These are phyloP conservation scores for Cutaneotrichosporon cutaneum DNA, from an alignment of 1,284 basidiomycete genomes.

Conservation along the genomic window DNA sequence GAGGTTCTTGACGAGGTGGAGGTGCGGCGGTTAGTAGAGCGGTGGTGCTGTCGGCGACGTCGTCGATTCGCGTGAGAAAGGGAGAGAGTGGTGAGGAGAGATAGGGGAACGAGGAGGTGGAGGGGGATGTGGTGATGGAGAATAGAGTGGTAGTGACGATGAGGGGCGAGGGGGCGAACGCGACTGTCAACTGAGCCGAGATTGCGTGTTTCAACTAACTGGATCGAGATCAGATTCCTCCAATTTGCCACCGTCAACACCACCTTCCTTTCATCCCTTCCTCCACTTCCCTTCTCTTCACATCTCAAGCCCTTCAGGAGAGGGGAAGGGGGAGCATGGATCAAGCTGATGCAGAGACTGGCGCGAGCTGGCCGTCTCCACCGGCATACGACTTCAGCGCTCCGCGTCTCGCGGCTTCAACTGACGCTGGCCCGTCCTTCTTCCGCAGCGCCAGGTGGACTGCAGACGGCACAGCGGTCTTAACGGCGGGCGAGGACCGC, in stretches of 20 bases:
- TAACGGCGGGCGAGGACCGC: constrained; percentile 49
- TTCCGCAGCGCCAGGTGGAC: constrained; percentile 46
- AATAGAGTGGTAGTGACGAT: background rate
- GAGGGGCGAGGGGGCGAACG: background rate
- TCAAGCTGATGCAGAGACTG: too few relatives aligned
- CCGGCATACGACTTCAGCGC: constrained; percentile 29
- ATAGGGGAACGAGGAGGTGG: too few relatives aligned
- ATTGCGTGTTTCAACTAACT: background rate
- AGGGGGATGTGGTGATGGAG: background rate
- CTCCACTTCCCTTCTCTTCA: background rate
- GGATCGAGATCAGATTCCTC: background rate
- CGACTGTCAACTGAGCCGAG: background rate
- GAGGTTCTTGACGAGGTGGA: background rate
- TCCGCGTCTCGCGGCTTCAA: background rate
- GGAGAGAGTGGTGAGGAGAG: background rate
- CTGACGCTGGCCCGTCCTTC: constrained; percentile 32
- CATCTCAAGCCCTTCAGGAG: background rate
- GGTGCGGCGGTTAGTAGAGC: background rate
- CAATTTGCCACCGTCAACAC: constrained; percentile 12
- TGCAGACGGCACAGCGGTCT: constrained; percentile 40
- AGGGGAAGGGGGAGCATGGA: background rate
- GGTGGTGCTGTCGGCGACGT: background rate
- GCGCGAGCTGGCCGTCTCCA: constrained; percentile 32
- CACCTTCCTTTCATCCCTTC: background rate
- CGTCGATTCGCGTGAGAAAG: background rate